Conservation (phyloP, 352 stramenopile species). For the Pythium scleroteichum region DNA sequence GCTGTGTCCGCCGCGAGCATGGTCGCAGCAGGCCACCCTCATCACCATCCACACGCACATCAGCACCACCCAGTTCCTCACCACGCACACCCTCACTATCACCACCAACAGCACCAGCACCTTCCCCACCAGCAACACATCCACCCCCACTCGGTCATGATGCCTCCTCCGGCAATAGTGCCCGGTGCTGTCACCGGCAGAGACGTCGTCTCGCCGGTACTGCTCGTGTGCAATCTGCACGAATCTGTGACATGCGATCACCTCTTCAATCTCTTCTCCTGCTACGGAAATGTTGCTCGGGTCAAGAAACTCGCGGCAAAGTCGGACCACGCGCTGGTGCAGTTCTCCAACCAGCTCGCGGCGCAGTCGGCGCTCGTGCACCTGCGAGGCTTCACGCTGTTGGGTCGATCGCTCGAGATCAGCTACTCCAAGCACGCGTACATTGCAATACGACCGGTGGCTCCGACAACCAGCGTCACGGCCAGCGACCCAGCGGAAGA, state of each 20-base stretch:
- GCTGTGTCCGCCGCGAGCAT: conserved; percentile 21
- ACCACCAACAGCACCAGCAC: conserved; percentile 9
- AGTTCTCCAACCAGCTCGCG: conserved; percentile 47
- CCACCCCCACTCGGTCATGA: conserved; percentile 2
- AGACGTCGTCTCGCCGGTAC: conserved; percentile 44
- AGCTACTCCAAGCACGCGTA: conserved; percentile 61
- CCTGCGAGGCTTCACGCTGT: conserved; percentile 52
- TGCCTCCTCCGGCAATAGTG: conserved; percentile 16
- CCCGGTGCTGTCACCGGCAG: conserved; percentile 19
- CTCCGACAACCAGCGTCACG: neutral
- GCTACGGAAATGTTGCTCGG: conserved; percentile 62
- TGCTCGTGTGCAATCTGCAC: conserved; percentile 58
- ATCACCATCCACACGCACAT: conserved; percentile 8
- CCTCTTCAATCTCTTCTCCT: conserved; percentile 73
- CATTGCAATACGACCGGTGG: conserved; percentile 38
- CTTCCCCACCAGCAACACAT: conserved; percentile 8
- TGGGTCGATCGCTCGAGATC: conserved; percentile 57
- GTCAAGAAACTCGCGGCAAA: conserved; percentile 64
- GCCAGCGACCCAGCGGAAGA: conserved; percentile 4
- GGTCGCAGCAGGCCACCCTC: conserved; percentile 12
- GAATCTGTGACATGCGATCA: conserved; percentile 58
- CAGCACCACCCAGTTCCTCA: conserved; percentile 4
- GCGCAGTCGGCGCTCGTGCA: conserved; percentile 55
- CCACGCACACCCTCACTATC: conserved; percentile 10
- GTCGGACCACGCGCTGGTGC: conserved; percentile 56